These are phyloP conservation scores for Calycina marina DNA, from an alignment of 2,329 filamentous ascomycete species.

Conservation along the genomic window DNA sequence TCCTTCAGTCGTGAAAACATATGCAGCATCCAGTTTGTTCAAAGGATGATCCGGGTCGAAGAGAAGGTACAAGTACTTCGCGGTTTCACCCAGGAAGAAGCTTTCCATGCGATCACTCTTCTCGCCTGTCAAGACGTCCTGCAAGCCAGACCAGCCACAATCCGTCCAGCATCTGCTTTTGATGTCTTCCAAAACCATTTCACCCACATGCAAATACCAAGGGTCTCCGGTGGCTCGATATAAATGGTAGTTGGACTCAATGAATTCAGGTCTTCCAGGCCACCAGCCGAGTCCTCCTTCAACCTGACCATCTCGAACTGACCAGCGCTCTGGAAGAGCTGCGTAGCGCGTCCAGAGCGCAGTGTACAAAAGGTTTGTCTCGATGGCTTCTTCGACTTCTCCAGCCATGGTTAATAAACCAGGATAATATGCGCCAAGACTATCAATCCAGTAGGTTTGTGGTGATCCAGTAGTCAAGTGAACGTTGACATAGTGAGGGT, in stretches of 20 bases:
- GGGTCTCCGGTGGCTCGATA: slow-evolving; percentile 87
- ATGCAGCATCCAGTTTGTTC: slow-evolving; percentile 73
- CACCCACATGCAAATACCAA: slow-evolving; percentile 90
- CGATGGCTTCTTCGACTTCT: slow-evolving; percentile 78
- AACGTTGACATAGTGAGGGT: slow-evolving; percentile 86
- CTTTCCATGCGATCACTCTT: slow-evolving; percentile 94
- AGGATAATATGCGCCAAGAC: slow-evolving; percentile 87
- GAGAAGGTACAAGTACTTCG: slow-evolving; percentile 87
- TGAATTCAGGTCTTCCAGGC: slow-evolving; percentile 89
- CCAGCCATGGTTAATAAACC: slow-evolving; percentile 76
- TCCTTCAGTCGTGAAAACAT: slow-evolving; percentile 91
- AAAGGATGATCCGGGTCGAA: slow-evolving; percentile 78
- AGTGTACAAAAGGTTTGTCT: slow-evolving; percentile 79
- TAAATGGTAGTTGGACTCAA: slow-evolving; percentile 93
- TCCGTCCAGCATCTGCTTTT: slow-evolving; percentile 74
- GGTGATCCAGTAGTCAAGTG: slow-evolving; percentile 80
- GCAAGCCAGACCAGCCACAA: slow-evolving; percentile 87
- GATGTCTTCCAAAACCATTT: slow-evolving; percentile 88
- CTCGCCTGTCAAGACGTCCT: slow-evolving; percentile 70
- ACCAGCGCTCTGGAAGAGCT: slow-evolving; percentile 92
- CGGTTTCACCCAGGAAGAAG: slow-evolving; percentile 93
- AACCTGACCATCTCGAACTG: slow-evolving; percentile 66
- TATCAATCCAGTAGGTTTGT: slow-evolving; percentile 90
- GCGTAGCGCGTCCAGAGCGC: slow-evolving; percentile 90
- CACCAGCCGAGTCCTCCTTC: slow-evolving; percentile 87